These are phyloP conservation scores for Penicillium goetzii DNA, from an alignment of 495 filamentous ascomycete species.

Conservation along the genomic window DNA sequence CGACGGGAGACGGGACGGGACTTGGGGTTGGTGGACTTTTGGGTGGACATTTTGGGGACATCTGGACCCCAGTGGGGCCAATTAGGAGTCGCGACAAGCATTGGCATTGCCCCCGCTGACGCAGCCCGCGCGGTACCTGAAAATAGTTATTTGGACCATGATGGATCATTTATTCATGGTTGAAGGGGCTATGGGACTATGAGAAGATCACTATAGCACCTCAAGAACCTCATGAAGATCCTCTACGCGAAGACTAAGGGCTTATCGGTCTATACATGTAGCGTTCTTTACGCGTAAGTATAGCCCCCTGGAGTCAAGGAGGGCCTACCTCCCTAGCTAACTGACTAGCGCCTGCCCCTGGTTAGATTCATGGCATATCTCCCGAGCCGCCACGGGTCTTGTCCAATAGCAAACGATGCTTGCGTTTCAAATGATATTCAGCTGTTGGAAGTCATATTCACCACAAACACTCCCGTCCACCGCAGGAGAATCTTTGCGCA, in stretches of 20 bases:
- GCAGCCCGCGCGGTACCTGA: constrained; percentile 1
- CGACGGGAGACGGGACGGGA: neutral
- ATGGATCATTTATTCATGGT: no score
- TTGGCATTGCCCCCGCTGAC: constrained; percentile 11
- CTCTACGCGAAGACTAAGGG: neutral
- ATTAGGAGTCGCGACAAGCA: constrained; percentile 15
- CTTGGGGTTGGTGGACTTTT: neutral
- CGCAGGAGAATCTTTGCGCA: no score
- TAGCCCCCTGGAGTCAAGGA: neutral
- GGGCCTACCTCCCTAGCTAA: no score
- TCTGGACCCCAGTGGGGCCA: constrained; percentile 12
- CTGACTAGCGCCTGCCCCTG: neutral
- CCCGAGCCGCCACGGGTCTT: neutral
- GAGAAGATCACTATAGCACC: neutral
- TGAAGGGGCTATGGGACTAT: neutral
- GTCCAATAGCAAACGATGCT: neutral
- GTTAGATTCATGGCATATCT: neutral
- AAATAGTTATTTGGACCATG: neutral
- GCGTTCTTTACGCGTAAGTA: neutral
- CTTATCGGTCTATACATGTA: neutral
- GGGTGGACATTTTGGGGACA: neutral
- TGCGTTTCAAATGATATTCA: neutral
- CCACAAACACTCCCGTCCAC: no score
- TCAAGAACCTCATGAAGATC: neutral
- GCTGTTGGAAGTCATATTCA: no score